phyloP scores from a whole-genome alignment of 2,329 filamentous ascomycete genomes.

The Talaromyces sp. region DNA sequence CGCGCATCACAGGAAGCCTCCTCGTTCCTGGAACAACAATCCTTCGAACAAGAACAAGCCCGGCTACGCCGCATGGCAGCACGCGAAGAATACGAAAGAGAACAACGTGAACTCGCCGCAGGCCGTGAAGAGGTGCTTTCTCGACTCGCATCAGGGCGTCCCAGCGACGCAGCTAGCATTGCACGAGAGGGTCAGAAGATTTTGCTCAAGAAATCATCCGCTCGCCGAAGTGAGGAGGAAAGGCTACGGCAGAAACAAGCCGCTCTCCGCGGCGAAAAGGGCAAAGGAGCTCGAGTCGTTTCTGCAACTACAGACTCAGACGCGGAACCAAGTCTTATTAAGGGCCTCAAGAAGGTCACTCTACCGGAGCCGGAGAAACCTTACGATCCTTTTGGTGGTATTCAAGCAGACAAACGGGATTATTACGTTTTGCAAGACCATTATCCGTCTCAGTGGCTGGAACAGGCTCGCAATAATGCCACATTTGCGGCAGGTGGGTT shows the following conservation, averaged over 20 bases:
- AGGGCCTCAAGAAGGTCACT: conserved; percentile 68
- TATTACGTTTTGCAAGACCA: conserved; percentile 66
- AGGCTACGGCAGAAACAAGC: conserved; percentile 46
- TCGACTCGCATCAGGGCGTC: conserved; percentile 60
- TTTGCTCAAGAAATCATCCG: conserved; percentile 69
- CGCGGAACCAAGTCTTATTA: conserved; percentile 56
- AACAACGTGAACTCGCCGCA: conserved; percentile 61
- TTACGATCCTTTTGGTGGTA: conserved; percentile 84
- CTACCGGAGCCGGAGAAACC: conserved; percentile 64
- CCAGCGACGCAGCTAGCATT: conserved; percentile 57
- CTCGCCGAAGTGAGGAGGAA: conserved; percentile 53
- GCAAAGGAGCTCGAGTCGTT: conserved; percentile 22
- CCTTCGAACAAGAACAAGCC: conserved; percentile 64
- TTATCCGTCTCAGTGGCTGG: conserved; percentile 74
- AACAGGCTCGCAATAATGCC: conserved; percentile 61
- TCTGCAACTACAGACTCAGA: conserved; percentile 25
- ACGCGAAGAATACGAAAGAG: conserved; percentile 66
- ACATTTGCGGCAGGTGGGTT: conserved; percentile 76
- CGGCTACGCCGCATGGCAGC: conserved; percentile 61
- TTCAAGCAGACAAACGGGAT: conserved; percentile 58
- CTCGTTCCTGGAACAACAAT: conserved; percentile 46
- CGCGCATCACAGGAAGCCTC: conserved; percentile 48
- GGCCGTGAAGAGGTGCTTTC: conserved; percentile 67
- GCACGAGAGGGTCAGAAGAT: conserved; percentile 55
- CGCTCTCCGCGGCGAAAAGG: conserved; percentile 35